Percentiles rank a stretch among this genome's conserved stretches.
Conservation (phyloP, 2,329 filamentous ascomycete species). For the Periconia sp. region DNA sequence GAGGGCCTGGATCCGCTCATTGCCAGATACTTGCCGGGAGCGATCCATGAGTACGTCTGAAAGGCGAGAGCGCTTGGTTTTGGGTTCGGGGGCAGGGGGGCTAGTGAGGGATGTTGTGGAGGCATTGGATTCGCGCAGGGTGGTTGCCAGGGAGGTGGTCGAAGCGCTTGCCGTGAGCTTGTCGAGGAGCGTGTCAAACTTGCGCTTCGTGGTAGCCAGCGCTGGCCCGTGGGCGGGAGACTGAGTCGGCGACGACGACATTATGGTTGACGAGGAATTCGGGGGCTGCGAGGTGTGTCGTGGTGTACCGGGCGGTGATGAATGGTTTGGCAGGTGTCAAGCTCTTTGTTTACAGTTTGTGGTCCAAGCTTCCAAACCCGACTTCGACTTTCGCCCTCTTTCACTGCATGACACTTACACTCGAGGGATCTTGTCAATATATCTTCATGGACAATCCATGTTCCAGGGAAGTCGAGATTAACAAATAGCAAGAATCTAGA, state of each 20-base stretch:
- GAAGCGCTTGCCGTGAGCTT: conserved; percentile 57
- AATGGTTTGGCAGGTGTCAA: not conserved
- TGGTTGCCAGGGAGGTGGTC: conserved; percentile 34
- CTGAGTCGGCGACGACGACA: conserved; percentile 12
- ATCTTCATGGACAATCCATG: not conserved
- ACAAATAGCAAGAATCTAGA: too few species aligned
- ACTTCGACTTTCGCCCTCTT: not conserved
- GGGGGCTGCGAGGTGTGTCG: not conserved
- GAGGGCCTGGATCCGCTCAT: conserved; percentile 32
- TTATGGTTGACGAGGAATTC: not conserved
- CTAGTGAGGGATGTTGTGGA: conserved; percentile 31
- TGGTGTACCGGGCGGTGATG: not conserved
- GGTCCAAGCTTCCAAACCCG: not conserved
- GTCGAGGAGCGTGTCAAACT: conserved; percentile 76
- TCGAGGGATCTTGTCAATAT: not conserved
- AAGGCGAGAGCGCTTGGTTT: conserved; percentile 38
- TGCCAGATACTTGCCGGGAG: conserved; percentile 29
- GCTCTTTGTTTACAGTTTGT: conserved; percentile 26
- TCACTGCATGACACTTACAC: not conserved
- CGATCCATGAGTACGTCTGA: conserved; percentile 30
- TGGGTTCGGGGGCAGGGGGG: conserved; percentile 29
- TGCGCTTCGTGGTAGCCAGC: conserved; percentile 80
- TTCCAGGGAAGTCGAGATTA: not conserved
- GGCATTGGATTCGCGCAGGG: conserved; percentile 41
- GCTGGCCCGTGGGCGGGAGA: conserved; percentile 39